Evolutionary conservation across 768 basidiomycete genomes (phyloP), one percentile per base, ranked within the genome.

Genomic region (Mycena kentingensis): DNA sequence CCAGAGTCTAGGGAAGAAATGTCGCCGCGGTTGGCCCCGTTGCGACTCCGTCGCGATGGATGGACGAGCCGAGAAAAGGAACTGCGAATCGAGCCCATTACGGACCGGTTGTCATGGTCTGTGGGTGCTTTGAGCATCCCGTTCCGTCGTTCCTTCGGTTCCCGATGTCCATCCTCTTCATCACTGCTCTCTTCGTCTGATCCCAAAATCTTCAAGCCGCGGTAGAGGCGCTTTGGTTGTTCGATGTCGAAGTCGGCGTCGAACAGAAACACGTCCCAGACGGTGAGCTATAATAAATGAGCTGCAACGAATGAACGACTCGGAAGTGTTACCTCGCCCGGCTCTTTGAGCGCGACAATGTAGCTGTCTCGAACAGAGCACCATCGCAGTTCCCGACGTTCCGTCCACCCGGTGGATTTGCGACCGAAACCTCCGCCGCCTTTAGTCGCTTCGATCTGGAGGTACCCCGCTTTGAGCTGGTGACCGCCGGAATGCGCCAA

Each of bases 221-320:
- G 85, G 64, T 94, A 93, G 60, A 89, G 88, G 29, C 96, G 80
- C 64, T 83, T 87, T 2, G 96, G 96, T n/a, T 91, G 83, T 63
- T 93, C 85, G 48, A 98, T 93, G 46, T 78, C 77, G 65, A 99
- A 98, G 64, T 93, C 88, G 1, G 81, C 71, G 66, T 98, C 96
- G 46, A 98, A 73, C 34, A 98, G 77, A 70, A 99, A 96, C 12
- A 98, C 94, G 53, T 98, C 96, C 83, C 88, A 92, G 32, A 97
- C 73, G n/a, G 73, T 74, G n/a, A 87, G 74, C 90, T 95, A 63
- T 4, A 11, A 31, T 12, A 25, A 24, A 31, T 39, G 36, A 32
- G 26, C 15, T 15, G 52, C 49, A 18, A 52, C 21, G 29, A 16
- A 45, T 6, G 21, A 10, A 2, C 31, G n/a, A 51, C 46, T 39